These are phyloP conservation scores for Dryas alaskensis DNA, from an alignment of 306 rosid species.

Conservation along the genomic window DNA sequence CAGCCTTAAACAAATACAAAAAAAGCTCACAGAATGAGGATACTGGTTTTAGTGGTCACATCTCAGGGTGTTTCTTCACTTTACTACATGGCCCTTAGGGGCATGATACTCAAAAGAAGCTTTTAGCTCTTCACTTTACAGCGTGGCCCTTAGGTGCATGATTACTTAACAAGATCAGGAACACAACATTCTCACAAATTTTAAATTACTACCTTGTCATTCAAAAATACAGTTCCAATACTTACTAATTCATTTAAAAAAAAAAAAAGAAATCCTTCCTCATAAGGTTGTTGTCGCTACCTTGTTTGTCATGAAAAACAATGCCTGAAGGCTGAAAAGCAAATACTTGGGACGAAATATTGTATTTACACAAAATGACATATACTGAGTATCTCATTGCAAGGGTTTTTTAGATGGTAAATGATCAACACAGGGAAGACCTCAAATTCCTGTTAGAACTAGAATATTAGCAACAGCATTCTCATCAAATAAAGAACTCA, in stretches of 20 bases:
- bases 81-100: too few species aligned
- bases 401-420: not conserved
- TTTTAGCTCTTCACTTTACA: not conserved
- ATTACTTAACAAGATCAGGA: not conserved
- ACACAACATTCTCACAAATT: not conserved
- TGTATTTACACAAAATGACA: not conserved
- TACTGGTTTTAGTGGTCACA: not conserved
- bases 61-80: not conserved
- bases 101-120: not conserved
- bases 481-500: not conserved
- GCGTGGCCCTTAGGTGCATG: not conserved
- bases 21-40: not conserved
- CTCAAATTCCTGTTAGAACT: not conserved
- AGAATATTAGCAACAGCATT: not conserved
- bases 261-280: not conserved
- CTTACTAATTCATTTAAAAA: not conserved
- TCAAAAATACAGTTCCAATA: not conserved
- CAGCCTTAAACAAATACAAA: not conserved
- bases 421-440: not conserved
- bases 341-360: not conserved
- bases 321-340: not conserved
- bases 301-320: not conserved
- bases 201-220: not conserved
- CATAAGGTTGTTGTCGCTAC: not conserved
- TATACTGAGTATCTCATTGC: not conserved